Base-by-base conservation (phyloP, 2,329 filamentous ascomycete genomes). In the Ceratocystis cubensis region DNA sequence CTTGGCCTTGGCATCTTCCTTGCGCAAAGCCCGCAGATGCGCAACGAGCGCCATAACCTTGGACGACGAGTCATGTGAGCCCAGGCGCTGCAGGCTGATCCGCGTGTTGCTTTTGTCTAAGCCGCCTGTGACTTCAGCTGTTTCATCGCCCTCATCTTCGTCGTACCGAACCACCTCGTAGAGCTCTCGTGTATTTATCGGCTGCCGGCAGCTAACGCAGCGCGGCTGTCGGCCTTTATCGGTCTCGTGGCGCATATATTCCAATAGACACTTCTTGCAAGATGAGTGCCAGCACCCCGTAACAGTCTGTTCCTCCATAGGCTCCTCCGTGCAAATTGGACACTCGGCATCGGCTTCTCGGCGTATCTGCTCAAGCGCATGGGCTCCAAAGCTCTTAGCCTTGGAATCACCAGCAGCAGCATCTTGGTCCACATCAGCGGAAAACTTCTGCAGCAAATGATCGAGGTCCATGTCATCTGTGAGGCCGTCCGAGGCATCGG, bases 281-380 rank as follows among this genome's bases (percentile, higher is more conserved):
- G 94, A 92, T 44, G 90, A 96, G 75, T 99, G 94, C 91, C 94
- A 99, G 76, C 94, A 99, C 0, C 91, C 90, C 0, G 94, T 97
- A 1, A 99, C 94, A 0, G 89, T 88, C 73, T 96, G 93, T 65
- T 96, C 88, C 50, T 90, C 84, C 91, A 97, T 97, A 2, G 92
- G 91, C 74, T 97, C 94, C 74, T 97, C 93, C 3, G 89, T 85
- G 76, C 94, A 99, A 64, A 99, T 89, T 0, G 94, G 93, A 72
- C 94, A 99, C 77, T 99, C 94, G 69, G 88, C 88, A 68, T 88
- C 84, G 0, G 89, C 86, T 72, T 97, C 93, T 65, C 89, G 89
- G 70, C 95, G 89, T 61, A 99, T 99, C 74, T 97, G 91, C 69
- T 88, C 85, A 15, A 99, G 80, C 0, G 93, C 91, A 73, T 96